A percentile compares a stretch with the other conserved stretches of the same genome.
Conservation (phyloP, 345 rosid genomes). For the Pistacia integerrima region DNA sequence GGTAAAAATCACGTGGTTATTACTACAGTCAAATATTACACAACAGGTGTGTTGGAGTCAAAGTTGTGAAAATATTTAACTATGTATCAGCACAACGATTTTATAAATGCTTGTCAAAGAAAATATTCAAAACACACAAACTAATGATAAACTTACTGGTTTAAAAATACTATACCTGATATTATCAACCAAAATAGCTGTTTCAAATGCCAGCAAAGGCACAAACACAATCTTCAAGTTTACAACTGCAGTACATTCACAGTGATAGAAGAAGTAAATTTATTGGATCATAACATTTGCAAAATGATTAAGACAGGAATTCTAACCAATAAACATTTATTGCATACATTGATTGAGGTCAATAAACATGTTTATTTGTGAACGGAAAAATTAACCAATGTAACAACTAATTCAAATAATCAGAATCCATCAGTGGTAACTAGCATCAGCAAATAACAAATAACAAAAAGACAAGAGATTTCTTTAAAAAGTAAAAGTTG, state of each 20-base stretch:
- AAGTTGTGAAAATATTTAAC: not conserved
- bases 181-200: slow-evolving; percentile 76
- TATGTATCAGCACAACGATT: slow-evolving; percentile 5
- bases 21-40: not conserved
- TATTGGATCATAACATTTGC: slow-evolving; percentile 1
- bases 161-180: slow-evolving; percentile 59
- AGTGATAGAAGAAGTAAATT: slow-evolving; percentile 23
- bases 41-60: not conserved
- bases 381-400: not conserved
- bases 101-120: not conserved
- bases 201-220: slow-evolving; percentile 73
- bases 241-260: slow-evolving; percentile 58
- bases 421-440: not conserved
- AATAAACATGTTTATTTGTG: slow-evolving; percentile 4
- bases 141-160: not conserved
- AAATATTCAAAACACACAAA: not conserved
- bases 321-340: not conserved
- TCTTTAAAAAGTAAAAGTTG: not conserved
- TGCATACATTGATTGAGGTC: not conserved
- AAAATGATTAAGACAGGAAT: not conserved
- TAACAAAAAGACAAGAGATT: not conserved
- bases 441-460: not conserved
- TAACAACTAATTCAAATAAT: slow-evolving; percentile 5
- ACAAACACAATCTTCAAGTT: slow-evolving; percentile 79
- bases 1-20: not conserved